A percentile compares a stretch with the other conserved stretches of the same genome.
Conservation (phyloP, 345 rosid genomes). For the Melaleuca quinquenervia region DNA sequence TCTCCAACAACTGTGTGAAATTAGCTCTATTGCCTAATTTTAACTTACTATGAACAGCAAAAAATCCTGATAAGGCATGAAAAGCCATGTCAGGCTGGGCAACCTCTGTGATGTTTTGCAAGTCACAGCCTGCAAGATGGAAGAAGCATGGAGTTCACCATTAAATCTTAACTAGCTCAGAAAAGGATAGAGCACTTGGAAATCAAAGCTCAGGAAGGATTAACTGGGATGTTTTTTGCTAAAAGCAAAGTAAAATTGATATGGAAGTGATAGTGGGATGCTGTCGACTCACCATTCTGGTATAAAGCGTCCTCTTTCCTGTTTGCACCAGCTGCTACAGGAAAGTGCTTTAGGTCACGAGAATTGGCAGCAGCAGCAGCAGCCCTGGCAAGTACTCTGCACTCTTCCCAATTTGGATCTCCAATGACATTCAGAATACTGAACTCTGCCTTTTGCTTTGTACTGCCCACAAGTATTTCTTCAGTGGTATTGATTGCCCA, state of each 20-base stretch:
- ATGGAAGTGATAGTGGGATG: not conserved
- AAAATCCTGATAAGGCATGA: slow-evolving; percentile 56
- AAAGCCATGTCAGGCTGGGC: slow-evolving; percentile 9
- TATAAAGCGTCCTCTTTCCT: slow-evolving; percentile 8
- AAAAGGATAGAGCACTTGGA: not conserved
- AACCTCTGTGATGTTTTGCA: slow-evolving; percentile 12
- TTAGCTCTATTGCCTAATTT: slow-evolving; percentile 27
- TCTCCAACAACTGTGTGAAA: slow-evolving; percentile 26
- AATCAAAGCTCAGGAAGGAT: not conserved
- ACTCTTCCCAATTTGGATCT: slow-evolving; percentile 39
- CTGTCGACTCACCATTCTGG: slow-evolving; percentile 16
- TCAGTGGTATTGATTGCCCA: not conserved
- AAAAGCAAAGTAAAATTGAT: not conserved
- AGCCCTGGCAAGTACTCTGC: slow-evolving; percentile 31
- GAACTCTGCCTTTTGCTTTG: not conserved
- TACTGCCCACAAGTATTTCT: slow-evolving; percentile 1
- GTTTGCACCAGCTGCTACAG: slow-evolving; percentile 1
- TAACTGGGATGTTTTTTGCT: not conserved
- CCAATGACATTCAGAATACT: slow-evolving; percentile 21
- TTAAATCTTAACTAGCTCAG: not conserved
- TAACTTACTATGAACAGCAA: slow-evolving; percentile 24
- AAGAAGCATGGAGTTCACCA: not conserved
- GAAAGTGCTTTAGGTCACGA: slow-evolving; percentile 12
- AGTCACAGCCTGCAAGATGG: slow-evolving; percentile 17
- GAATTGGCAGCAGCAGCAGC: slow-evolving; percentile 38